Percentiles rank a stretch among this genome's conserved stretches.
phyloP scores from a whole-genome alignment of 768 basidiomycete genomes.

The Cyathus striatus region DNA sequence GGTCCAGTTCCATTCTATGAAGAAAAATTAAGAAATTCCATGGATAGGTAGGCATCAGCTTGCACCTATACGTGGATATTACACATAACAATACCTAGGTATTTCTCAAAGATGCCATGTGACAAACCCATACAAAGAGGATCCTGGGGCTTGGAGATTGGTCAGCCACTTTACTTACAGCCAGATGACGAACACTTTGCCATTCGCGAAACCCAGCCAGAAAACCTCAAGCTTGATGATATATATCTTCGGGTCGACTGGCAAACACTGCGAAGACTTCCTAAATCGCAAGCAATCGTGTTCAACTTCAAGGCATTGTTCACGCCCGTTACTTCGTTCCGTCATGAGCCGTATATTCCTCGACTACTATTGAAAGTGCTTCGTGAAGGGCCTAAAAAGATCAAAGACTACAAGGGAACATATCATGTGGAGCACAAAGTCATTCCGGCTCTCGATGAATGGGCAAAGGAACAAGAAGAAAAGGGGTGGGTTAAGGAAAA shows the following conservation, averaged over 20 bases:
- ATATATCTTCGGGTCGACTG: slow-evolving; percentile 47
- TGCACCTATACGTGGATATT: no score
- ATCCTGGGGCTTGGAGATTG: slow-evolving; percentile 48
- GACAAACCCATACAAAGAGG: slow-evolving; percentile 48
- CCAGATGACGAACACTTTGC: slow-evolving; percentile 29
- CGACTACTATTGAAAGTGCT: slow-evolving; percentile 38
- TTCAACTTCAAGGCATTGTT: slow-evolving; percentile 54
- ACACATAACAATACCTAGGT: slow-evolving; percentile 19
- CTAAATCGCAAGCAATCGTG: slow-evolving; percentile 39
- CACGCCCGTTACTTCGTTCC: slow-evolving; percentile 38
- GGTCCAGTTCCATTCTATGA: slow-evolving; percentile 44
- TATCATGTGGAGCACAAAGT: slow-evolving; percentile 35
- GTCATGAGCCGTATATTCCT: slow-evolving; percentile 43
- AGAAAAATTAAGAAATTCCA: slow-evolving; percentile 41
- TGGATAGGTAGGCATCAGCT: slow-evolving; percentile 35
- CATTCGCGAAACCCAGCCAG: slow-evolving; percentile 23
- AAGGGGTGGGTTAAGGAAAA: slow-evolving; percentile 37
- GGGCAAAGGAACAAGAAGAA: slow-evolving; percentile 45
- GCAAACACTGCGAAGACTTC: slow-evolving; percentile 48
- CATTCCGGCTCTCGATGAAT: slow-evolving; percentile 38
- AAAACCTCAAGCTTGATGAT: slow-evolving; percentile 30
- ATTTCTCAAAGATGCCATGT: slow-evolving; percentile 40
- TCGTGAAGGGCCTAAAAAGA: slow-evolving; percentile 28
- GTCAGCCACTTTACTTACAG: slow-evolving; percentile 42
- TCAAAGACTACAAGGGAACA: slow-evolving; percentile 41